Conservation (phyloP, 2,329 filamentous ascomycete species). For the Pochonia chlamydosporia region DNA sequence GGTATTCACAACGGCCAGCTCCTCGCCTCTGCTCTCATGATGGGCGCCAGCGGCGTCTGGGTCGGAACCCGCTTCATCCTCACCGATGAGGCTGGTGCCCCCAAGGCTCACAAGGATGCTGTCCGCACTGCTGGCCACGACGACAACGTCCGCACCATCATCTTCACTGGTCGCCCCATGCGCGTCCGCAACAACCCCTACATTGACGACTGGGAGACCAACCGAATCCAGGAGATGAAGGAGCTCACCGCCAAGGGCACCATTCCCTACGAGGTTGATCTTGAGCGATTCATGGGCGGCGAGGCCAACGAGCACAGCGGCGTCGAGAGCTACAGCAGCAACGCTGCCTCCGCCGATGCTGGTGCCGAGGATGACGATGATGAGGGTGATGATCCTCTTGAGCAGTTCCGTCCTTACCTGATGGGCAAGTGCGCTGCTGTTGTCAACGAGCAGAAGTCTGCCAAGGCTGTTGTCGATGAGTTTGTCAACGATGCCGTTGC, state of each 20-base stretch:
- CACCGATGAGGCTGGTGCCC: constrained; percentile 87
- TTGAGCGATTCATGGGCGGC: constrained; percentile 69
- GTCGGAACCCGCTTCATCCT: constrained; percentile 95
- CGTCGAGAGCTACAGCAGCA: constrained; percentile 51
- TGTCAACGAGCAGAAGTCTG: constrained; percentile 85
- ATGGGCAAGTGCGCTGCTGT: constrained; percentile 98
- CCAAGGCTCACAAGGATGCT: constrained; percentile 90
- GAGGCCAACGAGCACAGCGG: constrained; percentile 58
- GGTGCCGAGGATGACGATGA: constrained; percentile 65
- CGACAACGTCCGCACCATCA: constrained; percentile 94
- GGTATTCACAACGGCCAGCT: constrained; percentile 91
- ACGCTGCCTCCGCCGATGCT: constrained; percentile 61
- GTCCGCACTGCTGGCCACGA: constrained; percentile 88
- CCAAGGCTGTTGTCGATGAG: constrained; percentile 91
- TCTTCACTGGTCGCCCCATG: constrained; percentile 94
- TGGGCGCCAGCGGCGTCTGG: constrained; percentile 91
- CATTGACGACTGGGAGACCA: constrained; percentile 93
- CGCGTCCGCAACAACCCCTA: constrained; percentile 92
- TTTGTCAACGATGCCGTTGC: constrained; percentile 77
- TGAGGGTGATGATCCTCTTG: constrained; percentile 79
- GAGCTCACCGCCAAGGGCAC: constrained; percentile 81
- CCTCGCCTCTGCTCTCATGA: constrained; percentile 83
- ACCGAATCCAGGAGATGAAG: constrained; percentile 86
- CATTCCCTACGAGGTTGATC: constrained; percentile 89
- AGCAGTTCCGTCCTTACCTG: constrained; percentile 83